Percentiles rank a stretch among this genome's conserved stretches.
Evolutionary conservation across 495 filamentous ascomycete genomes (phyloP).

Genomic region (Podospora fimiseda): DNA sequence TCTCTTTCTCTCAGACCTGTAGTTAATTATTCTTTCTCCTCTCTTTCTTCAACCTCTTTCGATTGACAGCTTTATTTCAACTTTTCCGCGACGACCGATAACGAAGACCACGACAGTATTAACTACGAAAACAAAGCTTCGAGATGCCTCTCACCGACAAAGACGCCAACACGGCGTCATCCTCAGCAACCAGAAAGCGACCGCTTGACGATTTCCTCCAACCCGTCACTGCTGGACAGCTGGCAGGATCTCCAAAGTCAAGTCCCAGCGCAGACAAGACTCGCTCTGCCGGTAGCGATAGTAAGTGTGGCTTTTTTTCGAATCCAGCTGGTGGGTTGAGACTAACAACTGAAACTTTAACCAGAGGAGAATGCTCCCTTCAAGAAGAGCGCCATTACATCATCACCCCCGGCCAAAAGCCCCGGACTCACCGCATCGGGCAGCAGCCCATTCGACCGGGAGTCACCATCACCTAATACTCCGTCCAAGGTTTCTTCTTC

Average conservation of each 20-base stretch:
- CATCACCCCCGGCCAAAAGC: slow-evolving; percentile 21
- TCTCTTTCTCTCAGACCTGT: too few species aligned
- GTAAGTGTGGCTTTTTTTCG: background rate
- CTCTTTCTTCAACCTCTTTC: background rate
- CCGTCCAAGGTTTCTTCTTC: slow-evolving; percentile 11
- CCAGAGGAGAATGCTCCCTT: slow-evolving; percentile 17
- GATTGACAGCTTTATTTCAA: background rate
- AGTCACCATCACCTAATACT: slow-evolving; percentile 28
- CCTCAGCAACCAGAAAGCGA: background rate
- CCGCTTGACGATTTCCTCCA: background rate
- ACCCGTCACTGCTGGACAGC: background rate
- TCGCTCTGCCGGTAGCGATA: background rate
- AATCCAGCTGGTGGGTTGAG: background rate
- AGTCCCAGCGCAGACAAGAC: too few species aligned
- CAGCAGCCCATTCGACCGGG: slow-evolving; percentile 24
- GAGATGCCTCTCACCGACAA: background rate
- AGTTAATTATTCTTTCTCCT: slow-evolving; percentile 6
- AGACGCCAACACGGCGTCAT: background rate
- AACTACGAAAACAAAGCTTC: too few species aligned
- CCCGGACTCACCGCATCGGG: slow-evolving; percentile 29
- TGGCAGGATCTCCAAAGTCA: background rate
- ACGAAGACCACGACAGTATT: too few species aligned
- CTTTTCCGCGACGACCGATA: too few species aligned
- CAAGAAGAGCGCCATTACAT: background rate
- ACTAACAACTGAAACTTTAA: background rate